Conservation (phyloP, 345 rosid genomes). For the Mercurialis annua region DNA sequence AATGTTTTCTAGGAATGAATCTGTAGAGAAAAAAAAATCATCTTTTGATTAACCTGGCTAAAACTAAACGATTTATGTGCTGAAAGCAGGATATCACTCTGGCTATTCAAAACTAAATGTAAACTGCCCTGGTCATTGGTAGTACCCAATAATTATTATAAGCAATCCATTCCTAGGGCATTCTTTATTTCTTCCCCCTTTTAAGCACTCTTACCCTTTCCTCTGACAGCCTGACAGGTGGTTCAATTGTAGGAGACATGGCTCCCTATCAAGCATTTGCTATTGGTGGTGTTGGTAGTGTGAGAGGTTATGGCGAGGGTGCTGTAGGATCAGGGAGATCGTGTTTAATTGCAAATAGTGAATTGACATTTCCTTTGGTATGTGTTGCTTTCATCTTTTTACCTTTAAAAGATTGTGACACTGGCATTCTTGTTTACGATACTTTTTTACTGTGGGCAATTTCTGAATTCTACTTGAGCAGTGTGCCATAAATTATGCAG, state of each 20-base stretch:
- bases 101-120: neutral
- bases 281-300: slow-evolving; percentile 84
- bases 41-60: too few species aligned
- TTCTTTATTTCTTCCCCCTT: slow-evolving; percentile 8
- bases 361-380: slow-evolving; percentile 81
- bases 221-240: slow-evolving; percentile 76
- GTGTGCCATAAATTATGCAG: neutral
- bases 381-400: slow-evolving; percentile 5
- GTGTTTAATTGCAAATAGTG: slow-evolving; percentile 80
- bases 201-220: slow-evolving; percentile 30
- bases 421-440: neutral
- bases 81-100: neutral
- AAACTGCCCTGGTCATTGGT: neutral
- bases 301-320: slow-evolving; percentile 93
- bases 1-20: neutral
- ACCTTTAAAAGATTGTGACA: neutral
- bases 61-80: neutral
- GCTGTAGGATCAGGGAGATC: slow-evolving; percentile 95
- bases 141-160: neutral
- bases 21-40: too few species aligned
- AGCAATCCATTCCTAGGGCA: neutral
- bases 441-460: neutral
- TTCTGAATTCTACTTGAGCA: neutral
- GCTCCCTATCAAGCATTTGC: slow-evolving; percentile 99
- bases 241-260: slow-evolving; percentile 98